Conservation (phyloP, 306 rosid genomes). For the Psophocarpus tetragonolobus region DNA sequence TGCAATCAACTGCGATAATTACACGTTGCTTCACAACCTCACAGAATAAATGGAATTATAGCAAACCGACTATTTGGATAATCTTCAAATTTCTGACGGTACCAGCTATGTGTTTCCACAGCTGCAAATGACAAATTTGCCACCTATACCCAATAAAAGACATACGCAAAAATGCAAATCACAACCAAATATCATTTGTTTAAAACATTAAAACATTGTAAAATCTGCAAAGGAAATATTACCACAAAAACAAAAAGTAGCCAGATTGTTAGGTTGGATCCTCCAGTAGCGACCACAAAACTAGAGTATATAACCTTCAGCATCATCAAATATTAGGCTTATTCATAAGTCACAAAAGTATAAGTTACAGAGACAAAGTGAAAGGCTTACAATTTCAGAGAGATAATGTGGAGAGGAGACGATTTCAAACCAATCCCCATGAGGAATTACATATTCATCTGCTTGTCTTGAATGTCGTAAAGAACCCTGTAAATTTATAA, state of each 20-base stretch:
- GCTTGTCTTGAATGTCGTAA: conserved; percentile 56
- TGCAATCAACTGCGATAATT: not conserved
- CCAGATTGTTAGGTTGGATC: conserved; percentile 79
- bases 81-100: conserved; percentile 69
- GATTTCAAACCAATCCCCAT: conserved; percentile 80
- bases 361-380: not conserved
- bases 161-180: not conserved
- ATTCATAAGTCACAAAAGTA: not conserved
- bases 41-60: conserved; percentile 66
- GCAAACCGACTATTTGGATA: conserved; percentile 64
- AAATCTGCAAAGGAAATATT: conserved; percentile 28
- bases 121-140: conserved; percentile 74
- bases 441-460: conserved; percentile 73
- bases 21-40: conserved; percentile 19
- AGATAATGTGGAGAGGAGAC: conserved; percentile 94
- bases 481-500: conserved; percentile 66
- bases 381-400: conserved; percentile 72
- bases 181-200: not conserved
- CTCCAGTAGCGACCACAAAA: conserved; percentile 81
- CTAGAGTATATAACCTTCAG: conserved; percentile 79
- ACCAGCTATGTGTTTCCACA: conserved; percentile 86
- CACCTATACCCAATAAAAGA: conserved; percentile 51
- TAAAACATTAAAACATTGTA: conserved; percentile 7
- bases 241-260: conserved; percentile 83
- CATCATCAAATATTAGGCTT: conserved; percentile 26